Evolutionary conservation across 495 filamentous ascomycete species (phyloP), one percentile per base, ranked within the genome.

Genomic region (Penicillium goetzii): DNA sequence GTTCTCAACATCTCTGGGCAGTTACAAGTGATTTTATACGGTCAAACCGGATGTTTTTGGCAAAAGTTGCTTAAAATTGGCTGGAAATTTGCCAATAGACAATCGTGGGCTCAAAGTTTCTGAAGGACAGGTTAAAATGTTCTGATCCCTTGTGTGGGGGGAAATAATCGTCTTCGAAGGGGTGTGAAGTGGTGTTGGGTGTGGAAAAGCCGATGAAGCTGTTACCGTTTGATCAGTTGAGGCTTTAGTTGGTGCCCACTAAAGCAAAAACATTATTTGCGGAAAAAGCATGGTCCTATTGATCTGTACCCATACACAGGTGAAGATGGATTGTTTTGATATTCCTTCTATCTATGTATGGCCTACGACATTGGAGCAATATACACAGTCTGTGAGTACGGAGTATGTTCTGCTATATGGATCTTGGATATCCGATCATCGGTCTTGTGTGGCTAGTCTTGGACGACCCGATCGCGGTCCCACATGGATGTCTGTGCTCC

Each of bases 401-500:
- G n/a, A 9, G 21, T 21, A 47, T 47, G 10, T 23, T 53, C 9
- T 53, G n/a, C 19, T 9, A 14, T 32, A 32, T 30, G 21, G 21
- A 25, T 15, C 10, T 25, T 51, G n/a, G 49, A 12, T 14, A 30
- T 51, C 25, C 2, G 47, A 50, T 50, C 47, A 10, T 17, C 6
- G 26, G 30, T 32, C 26, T 33, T 21, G 26, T 11, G 17, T 36
- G 34, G 1, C 34, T 11, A 14, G 34, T 36, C 34, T 11, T 36
- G 10, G 34, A 36, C 8, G 5, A 32, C 45, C 19, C n/a, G 19
- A 51, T 10, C 49, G 49, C 25, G 49, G 49, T 51, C 50, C 50
- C 50, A 32, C 50, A 23, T 53, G 17, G 19, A 28, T 33, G 50
- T 32, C 50, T n/a, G 50, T 53, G 50, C 50, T 53, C 50, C 26